phyloP scores from a whole-genome alignment of 176 grass and related monocot genomes.

The Stipa capillata region DNA sequence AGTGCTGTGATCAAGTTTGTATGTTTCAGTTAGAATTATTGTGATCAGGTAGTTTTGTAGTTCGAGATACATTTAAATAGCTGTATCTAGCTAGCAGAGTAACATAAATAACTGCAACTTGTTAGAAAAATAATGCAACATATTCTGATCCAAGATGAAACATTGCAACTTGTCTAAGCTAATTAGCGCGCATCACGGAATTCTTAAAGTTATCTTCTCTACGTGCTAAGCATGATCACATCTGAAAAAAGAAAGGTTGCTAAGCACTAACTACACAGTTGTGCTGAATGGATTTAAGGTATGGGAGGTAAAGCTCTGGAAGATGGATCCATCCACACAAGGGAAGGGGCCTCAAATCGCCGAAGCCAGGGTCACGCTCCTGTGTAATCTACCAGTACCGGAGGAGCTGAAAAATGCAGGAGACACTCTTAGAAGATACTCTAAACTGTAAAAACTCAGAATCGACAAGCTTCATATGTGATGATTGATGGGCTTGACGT shows the following conservation, averaged over 20 bases:
- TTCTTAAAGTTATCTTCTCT: background rate
- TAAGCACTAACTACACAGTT: background rate
- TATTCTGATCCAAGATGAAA: background rate
- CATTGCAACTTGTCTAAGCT: background rate
- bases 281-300: conserved; percentile 30
- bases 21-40: background rate
- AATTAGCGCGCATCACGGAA: background rate
- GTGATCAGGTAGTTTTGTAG: background rate
- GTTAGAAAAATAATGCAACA: background rate
- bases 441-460: conserved; percentile 34
- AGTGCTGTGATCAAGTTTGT: no score
- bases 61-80: background rate
- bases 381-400: conserved; percentile 44
- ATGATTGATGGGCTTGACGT: background rate
- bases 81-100: background rate
- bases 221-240: background rate
- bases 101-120: background rate
- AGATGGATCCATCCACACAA: conserved; percentile 33
- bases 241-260: background rate
- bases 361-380: conserved; percentile 53
- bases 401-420: conserved; percentile 39
- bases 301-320: conserved; percentile 69
- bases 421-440: conserved; percentile 47
- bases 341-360: conserved; percentile 38
- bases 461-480: background rate